Evolutionary conservation across 805 yeast species (phyloP), one percentile per base, ranked within the genome.

Genomic region (Saccharomycopsis oosterbeekiorum): DNA sequence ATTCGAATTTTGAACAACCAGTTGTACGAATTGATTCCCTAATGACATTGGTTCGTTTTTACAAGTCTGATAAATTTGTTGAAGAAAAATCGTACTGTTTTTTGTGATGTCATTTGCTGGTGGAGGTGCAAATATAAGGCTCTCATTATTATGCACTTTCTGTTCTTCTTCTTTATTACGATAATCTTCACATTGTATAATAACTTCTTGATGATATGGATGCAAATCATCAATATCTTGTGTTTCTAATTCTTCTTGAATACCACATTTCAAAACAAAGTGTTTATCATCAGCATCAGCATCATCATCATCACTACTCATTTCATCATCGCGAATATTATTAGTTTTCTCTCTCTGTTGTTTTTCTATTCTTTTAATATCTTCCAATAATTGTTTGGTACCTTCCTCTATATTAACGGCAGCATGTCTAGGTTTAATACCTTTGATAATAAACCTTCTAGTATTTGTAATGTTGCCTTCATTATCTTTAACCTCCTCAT

Each of bases 381-480:
- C 53, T 4, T 47, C 53, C n/a, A 47, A 47, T 24, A 47, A 47
- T 21, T 47, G 53, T 29, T 58, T n/a, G 60, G 53, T 47, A 10
- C 63, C 58, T 63, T 61, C 53, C 51, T 67, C 67, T 21, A 56
- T 43, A 15, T 56, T 63, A 40, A 86, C 85, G 1, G 85, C 79
- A 57, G 73, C 76, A 56, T 76, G 76, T 67, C 99, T 81, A 34
- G 99, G 98, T 71, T 88, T 91, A 62, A 94, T 89, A 12, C 99
- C 98, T 73, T 89, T 89, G 68, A 94, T 94, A 54, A 94, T 89
- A 69, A 94, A 94, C 71, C 86, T 88, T 69, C 89, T 85, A 63
- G 81, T 80, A 1, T 86, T 85, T 14, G 81, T 84, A 14, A 47
- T 26, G 21, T 47, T 47, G 2, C 53, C 53, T 15, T 47, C 53